Conservation (phyloP, 2,329 filamentous ascomycete genomes). For the Alternaria gaisen region DNA sequence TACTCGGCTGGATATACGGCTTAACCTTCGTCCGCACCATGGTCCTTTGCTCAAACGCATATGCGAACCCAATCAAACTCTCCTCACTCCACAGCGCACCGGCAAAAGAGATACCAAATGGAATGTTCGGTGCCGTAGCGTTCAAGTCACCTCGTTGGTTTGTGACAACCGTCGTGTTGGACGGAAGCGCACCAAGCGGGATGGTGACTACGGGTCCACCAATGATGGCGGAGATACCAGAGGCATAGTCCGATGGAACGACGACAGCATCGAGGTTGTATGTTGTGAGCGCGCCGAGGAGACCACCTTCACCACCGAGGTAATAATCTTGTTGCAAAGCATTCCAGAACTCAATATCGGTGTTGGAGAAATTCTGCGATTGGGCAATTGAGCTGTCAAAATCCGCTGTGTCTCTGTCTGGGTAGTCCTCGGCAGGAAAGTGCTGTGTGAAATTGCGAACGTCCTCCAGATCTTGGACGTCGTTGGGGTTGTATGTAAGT, state of each 20-base stretch:
- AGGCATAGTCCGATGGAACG: conserved; percentile 62
- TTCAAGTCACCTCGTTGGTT: conserved; percentile 63
- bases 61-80: conserved; percentile 70
- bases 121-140: conserved; percentile 62
- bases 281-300: conserved; percentile 67
- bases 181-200: conserved; percentile 66
- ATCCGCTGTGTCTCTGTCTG: conserved; percentile 64
- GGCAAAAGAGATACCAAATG: conserved; percentile 71
- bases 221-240: conserved; percentile 62
- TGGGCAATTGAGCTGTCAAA: conserved; percentile 64
- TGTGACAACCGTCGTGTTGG: conserved; percentile 56
- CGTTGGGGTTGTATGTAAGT: conserved; percentile 66
- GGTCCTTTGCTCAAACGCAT: conserved; percentile 73
- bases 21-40: conserved; percentile 57
- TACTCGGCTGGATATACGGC: conserved; percentile 60
- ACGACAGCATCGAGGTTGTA: conserved; percentile 69
- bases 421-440: conserved; percentile 66
- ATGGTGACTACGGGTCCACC: conserved; percentile 70
- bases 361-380: conserved; percentile 63
- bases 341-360: conserved; percentile 64
- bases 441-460: conserved; percentile 65
- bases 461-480: conserved; percentile 62
- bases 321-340: conserved; percentile 63
- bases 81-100: conserved; percentile 69
- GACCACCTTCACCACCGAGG: conserved; percentile 66